phyloP scores from a whole-genome alignment of 306 rosid species.

The Prunus armeniaca region DNA sequence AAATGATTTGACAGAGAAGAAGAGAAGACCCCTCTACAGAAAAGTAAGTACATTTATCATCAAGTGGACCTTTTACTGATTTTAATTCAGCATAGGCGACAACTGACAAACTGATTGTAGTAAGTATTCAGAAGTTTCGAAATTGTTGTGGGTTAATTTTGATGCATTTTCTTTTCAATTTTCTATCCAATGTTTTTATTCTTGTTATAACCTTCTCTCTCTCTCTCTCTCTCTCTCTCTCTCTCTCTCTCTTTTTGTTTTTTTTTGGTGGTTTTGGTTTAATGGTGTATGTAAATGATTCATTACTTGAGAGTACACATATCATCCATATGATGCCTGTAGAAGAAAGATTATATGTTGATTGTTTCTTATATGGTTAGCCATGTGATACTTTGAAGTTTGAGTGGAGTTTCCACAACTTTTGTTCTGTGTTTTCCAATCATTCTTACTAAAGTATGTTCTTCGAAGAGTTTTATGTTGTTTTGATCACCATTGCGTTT shows the following conservation, averaged over 20 bases:
- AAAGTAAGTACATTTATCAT: constrained; percentile 45
- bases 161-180: neutral
- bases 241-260: too few species aligned
- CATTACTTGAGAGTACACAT: neutral
- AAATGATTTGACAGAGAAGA: constrained; percentile 80
- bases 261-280: too few species aligned
- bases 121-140: neutral
- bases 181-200: neutral
- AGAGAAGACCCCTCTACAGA: constrained; percentile 77
- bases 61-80: neutral
- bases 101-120: neutral
- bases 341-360: neutral
- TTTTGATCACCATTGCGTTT: neutral
- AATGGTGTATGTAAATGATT: too few species aligned
- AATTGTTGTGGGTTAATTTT: neutral
- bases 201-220: too few species aligned
- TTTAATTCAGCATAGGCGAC: neutral
- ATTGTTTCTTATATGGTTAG: neutral
- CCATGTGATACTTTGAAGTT: neutral
- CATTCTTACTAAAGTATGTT: neutral
- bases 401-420: neutral
- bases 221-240: too few species aligned
- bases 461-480: neutral
- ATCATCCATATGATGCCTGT: neutral
- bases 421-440: neutral